phyloP scores from a whole-genome alignment of 2,329 filamentous ascomycete species.

The Talaromyces pinophilus region DNA sequence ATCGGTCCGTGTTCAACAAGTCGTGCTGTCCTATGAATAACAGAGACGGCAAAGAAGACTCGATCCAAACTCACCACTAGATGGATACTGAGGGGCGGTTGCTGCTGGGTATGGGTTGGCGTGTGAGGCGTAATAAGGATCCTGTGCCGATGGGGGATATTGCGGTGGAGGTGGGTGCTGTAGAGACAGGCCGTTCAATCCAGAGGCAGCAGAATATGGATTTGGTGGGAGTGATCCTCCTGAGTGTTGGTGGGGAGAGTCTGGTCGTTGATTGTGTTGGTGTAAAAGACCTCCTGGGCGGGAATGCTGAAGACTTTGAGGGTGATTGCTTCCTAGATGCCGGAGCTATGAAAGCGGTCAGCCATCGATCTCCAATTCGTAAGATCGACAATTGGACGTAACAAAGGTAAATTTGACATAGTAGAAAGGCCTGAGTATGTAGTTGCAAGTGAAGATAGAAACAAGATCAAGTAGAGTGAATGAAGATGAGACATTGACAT shows the following conservation, averaged over 20 bases:
- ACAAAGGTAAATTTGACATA: neutral
- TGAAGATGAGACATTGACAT: neutral
- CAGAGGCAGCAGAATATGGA: conserved; percentile 35
- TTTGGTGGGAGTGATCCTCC: conserved; percentile 38
- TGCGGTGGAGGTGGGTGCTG: conserved; percentile 56
- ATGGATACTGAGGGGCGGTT: conserved; percentile 82
- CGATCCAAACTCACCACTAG: conserved; percentile 67
- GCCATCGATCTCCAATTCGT: conserved; percentile 7
- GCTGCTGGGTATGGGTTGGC: conserved; percentile 81
- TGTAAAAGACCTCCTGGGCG: conserved; percentile 33
- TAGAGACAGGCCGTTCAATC: conserved; percentile 47
- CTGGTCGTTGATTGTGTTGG: conserved; percentile 49
- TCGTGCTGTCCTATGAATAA: neutral
- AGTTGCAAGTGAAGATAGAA: neutral
- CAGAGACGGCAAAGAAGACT: conserved; percentile 16
- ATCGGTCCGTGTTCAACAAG: neutral
- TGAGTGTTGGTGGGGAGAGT: conserved; percentile 61
- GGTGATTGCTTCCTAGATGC: conserved; percentile 34
- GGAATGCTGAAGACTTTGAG: conserved; percentile 32
- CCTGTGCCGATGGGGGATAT: conserved; percentile 70
- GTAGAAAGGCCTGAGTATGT: neutral
- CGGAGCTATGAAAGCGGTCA: conserved; percentile 32
- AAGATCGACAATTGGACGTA: conserved; percentile 7
- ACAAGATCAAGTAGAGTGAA: neutral
- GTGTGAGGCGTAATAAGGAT: conserved; percentile 76